Conservation (phyloP, 1,284 basidiomycete genomes). For the Fomitiporia mediterranea region DNA sequence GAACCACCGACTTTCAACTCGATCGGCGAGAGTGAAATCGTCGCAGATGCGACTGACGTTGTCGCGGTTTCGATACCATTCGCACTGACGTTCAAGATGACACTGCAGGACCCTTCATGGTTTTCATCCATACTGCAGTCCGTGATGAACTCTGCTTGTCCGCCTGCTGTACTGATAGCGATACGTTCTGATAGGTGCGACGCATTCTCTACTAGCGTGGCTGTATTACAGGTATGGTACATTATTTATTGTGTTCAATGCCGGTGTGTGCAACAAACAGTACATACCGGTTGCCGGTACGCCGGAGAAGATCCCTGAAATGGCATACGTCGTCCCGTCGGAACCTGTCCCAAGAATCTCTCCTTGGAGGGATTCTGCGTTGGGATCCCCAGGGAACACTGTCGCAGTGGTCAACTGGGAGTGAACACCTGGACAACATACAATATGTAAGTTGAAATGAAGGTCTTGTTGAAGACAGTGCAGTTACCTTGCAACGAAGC, state of each 20-base stretch:
- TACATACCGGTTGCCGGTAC: slow-evolving; percentile 3
- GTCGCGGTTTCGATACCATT: background rate
- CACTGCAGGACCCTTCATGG: background rate
- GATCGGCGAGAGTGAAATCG: background rate
- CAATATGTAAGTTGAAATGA: too few relatives aligned
- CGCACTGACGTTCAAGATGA: background rate
- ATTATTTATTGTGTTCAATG: background rate
- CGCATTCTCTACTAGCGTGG: slow-evolving; percentile 7
- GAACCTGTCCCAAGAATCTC: slow-evolving; percentile 4
- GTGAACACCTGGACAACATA: background rate
- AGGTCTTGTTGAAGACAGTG: too few relatives aligned
- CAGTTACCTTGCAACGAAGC: background rate
- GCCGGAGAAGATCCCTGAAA: slow-evolving; percentile 1
- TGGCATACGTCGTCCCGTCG: slow-evolving; percentile 10
- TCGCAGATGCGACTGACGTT: background rate
- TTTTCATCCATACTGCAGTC: background rate
- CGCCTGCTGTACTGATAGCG: background rate
- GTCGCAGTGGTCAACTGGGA: slow-evolving; percentile 1
- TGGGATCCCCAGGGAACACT: background rate
- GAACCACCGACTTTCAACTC: background rate
- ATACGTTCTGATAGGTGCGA: slow-evolving; percentile 6
- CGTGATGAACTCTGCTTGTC: background rate
- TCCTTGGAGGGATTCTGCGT: background rate
- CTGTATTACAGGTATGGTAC: background rate
- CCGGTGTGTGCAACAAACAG: background rate